These are phyloP conservation scores for Saccharomycopsis sp. DNA, from an alignment of 805 yeast genomes.

Conservation along the genomic window DNA sequence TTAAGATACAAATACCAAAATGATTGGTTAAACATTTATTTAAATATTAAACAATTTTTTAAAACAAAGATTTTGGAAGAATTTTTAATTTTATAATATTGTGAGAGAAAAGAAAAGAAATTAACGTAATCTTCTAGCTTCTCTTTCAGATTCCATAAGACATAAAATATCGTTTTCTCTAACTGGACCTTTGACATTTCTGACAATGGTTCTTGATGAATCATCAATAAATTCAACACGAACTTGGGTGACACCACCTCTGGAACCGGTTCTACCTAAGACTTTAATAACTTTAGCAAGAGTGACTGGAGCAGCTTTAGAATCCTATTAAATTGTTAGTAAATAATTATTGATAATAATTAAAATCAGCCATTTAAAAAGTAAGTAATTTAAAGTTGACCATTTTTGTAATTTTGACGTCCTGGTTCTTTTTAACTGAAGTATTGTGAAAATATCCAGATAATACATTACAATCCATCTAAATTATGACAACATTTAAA, in stretches of 20 bases:
- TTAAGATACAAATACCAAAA: too few species aligned
- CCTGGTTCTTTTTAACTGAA: background rate
- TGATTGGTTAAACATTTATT: too few species aligned
- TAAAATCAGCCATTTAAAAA: background rate
- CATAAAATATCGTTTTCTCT: conserved; percentile 97
- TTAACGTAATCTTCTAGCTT: conserved; percentile 92
- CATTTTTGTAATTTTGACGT: background rate
- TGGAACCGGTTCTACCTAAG: conserved; percentile 99
- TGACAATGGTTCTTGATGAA: conserved; percentile 89
- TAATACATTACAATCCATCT: too few species aligned
- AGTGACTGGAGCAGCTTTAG: conserved; percentile 81
- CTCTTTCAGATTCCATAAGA: conserved; percentile 99
- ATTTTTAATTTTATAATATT: too few species aligned
- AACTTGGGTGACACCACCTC: conserved; percentile 99
- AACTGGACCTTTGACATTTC: conserved; percentile 97
- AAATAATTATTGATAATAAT: background rate
- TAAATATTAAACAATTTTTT: too few species aligned
- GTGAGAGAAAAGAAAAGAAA: background rate
- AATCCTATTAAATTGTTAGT: conserved; percentile 28
- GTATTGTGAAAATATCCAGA: too few species aligned
- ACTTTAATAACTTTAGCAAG: conserved; percentile 99
- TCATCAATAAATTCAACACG: conserved; percentile 96
- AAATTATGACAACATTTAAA: too few species aligned
- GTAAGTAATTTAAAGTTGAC: too few species aligned
- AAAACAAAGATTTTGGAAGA: too few species aligned